These are phyloP conservation scores for Candida ipomoeae DNA, from an alignment of 805 yeast species.

Conservation along the genomic window DNA sequence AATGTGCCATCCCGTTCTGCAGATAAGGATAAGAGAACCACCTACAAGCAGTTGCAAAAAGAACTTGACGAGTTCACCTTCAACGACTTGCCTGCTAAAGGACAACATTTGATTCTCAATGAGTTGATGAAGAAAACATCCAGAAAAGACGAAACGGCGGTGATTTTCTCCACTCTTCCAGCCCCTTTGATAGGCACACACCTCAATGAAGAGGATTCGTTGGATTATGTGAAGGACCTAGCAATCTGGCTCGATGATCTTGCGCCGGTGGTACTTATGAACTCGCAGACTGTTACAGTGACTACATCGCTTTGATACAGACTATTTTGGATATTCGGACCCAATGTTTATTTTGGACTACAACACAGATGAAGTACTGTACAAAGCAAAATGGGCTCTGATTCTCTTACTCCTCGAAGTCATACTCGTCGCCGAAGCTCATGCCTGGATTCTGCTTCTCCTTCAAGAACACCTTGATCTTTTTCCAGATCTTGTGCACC, in stretches of 20 bases:
- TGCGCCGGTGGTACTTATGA: slow-evolving; percentile 79
- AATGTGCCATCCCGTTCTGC: slow-evolving; percentile 9
- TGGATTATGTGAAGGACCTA: slow-evolving; percentile 70
- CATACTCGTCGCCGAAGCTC: slow-evolving; percentile 4
- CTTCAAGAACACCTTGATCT: slow-evolving; percentile 26
- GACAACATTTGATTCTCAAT: slow-evolving; percentile 84
- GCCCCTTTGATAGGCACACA: slow-evolving; percentile 85
- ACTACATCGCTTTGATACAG: slow-evolving; percentile 71
- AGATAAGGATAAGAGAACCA: slow-evolving; percentile 8
- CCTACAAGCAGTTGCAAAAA: slow-evolving; percentile 33
- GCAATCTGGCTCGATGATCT: slow-evolving; percentile 77
- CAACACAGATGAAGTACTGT: too few species aligned
- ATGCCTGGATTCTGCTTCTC: slow-evolving; percentile 21
- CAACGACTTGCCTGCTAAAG: slow-evolving; percentile 85
- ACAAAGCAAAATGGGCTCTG: too few species aligned
- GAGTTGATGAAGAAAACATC: slow-evolving; percentile 75
- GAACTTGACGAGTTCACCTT: slow-evolving; percentile 48
- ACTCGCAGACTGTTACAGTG: slow-evolving; percentile 93
- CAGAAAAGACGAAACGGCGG: slow-evolving; percentile 48
- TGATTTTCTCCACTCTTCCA: slow-evolving; percentile 86
- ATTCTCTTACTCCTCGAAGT: not conserved
- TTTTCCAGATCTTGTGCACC: slow-evolving; percentile 36
- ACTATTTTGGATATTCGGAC: not conserved
- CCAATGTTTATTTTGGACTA: too few species aligned
- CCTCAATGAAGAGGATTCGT: slow-evolving; percentile 58